Base-by-base conservation (phyloP, 2,329 filamentous ascomycete species). In the Aspergillus sojae region DNA sequence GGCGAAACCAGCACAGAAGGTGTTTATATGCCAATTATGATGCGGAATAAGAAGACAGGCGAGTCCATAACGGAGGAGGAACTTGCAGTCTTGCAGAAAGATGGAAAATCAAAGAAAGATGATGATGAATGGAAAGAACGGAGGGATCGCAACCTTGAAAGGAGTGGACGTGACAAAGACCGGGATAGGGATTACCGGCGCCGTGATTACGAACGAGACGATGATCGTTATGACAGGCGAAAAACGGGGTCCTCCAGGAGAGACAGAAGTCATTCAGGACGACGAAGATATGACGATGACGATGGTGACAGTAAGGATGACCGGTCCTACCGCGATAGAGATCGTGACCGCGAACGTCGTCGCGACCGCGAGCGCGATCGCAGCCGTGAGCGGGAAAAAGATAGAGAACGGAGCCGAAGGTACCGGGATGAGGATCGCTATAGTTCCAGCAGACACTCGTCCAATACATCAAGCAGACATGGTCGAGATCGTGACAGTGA, bases 51-150 rank as follows among this genome's bases (percentile, higher is more conserved):
- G 70, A 80, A 81, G 65, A 90, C 88, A 0, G 88, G 88, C 14
- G 85, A 89, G 77, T 79, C 83, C 58, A 80, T 89, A 43, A 88
- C 86, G 0, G 86, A 89, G 74, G 86, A 88, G 61, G 88, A 89
- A 70, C 75, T 89, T 19, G 82, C 86, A 68, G 76, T 76, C 62
- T 77, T 82, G 66, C 76, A 84, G 55, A 84, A 85, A 70, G 78
- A 82, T 48, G 77, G 83, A 62, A 82, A 83, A 53, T 70, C 74
- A 21, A 80, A 81, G 64, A 77, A 79, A 45, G 70, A 77, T 39
- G 76, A 80, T 57, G 78, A 81, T 58, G 77, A 81, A 57, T 81
- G 79, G 79, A 77, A 78, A 65, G 78, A 82, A 57, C 74, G 79
- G 68, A 72, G 79, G 61, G 78, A 83, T 71, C 75, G 76, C 57